Base-by-base conservation (phyloP, 2,329 filamentous ascomycete genomes). In the Aspergillaceae sp. region DNA sequence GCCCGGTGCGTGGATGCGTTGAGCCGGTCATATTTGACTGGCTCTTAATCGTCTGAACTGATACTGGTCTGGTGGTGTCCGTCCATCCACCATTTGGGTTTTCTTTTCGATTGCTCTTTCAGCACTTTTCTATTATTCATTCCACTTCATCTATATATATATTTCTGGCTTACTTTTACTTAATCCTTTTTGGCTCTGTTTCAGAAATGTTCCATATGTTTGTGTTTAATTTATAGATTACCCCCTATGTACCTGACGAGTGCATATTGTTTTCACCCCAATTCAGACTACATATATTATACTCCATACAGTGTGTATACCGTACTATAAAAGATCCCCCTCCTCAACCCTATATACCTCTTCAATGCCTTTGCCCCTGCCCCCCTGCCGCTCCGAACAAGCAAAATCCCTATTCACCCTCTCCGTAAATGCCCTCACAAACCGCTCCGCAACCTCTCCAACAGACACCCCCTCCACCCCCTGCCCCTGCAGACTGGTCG, bases 401-500 rank as follows among this genome's bases (percentile, higher is more conserved):
- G 62, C 56, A 56, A 58, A 66, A 51, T 65, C 63, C 35, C 42
- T 40, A 58, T 68, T 68, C 10, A 68, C 52, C 45, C 63, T 56
- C 27, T 53, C 48, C n/a, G 72, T 67, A 57, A 69, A 67, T 10
- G 59, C 52, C 37, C 58, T 51, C 32, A 68, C 67, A 60, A 70
- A 70, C 35, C 51, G 48, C 26, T 44, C 49, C 5, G 65, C 66
- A 46, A 69, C 64, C 45, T 65, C 59, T 32, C 82, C 55, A 45
- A 69, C 47, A 1, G 36, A 46, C 4, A 62, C 55, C 4, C 53
- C 57, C 5, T 28, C 8, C 1, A 63, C 59, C 1, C 65, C 64
- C 64, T 86, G 76, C 35, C 70, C 73, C 52, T 73, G 71, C 48
- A 95, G 75, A 62, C 80, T 90, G n/a, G 87, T 94, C 44, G 87